phyloP scores from a whole-genome alignment of 352 stramenopile species.

The Globisporangium echinulatum region DNA sequence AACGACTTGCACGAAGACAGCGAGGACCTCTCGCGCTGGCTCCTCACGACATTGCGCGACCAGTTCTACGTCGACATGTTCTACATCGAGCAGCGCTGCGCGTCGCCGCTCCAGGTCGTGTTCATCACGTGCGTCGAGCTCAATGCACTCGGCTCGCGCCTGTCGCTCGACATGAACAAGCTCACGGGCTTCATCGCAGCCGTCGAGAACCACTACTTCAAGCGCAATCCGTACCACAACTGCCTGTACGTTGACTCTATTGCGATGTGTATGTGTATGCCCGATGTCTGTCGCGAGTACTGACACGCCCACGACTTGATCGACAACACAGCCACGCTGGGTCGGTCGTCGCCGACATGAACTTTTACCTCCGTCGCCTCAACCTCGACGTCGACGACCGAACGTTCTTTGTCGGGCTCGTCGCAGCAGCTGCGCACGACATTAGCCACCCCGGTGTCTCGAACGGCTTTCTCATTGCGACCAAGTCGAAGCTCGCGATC shows the following conservation, averaged over 20 bases:
- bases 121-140: constrained; percentile 52
- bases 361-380: constrained; percentile 56
- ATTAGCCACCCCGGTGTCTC: constrained; percentile 88
- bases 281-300: not conserved
- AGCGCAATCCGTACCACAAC: constrained; percentile 71
- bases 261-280: constrained; percentile 2
- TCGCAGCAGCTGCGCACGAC: constrained; percentile 89
- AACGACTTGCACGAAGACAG: constrained; percentile 14
- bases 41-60: constrained; percentile 47
- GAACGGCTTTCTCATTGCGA: constrained; percentile 89
- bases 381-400: constrained; percentile 50
- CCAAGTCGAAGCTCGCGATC: constrained; percentile 85
- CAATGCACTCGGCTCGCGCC: constrained; percentile 34
- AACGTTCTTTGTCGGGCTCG: constrained; percentile 55
- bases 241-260: constrained; percentile 29
- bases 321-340: constrained; percentile 34
- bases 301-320: not conserved
- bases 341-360: constrained; percentile 52
- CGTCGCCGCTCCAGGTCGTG: constrained; percentile 37
- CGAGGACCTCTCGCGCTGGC: constrained; percentile 36
- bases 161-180: constrained; percentile 45
- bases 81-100: constrained; percentile 40
- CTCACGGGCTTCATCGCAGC: constrained; percentile 33
- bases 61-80: constrained; percentile 65
- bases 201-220: constrained; percentile 60